Conservation (phyloP, 805 yeast species). For the Torulaspora maleeae region DNA sequence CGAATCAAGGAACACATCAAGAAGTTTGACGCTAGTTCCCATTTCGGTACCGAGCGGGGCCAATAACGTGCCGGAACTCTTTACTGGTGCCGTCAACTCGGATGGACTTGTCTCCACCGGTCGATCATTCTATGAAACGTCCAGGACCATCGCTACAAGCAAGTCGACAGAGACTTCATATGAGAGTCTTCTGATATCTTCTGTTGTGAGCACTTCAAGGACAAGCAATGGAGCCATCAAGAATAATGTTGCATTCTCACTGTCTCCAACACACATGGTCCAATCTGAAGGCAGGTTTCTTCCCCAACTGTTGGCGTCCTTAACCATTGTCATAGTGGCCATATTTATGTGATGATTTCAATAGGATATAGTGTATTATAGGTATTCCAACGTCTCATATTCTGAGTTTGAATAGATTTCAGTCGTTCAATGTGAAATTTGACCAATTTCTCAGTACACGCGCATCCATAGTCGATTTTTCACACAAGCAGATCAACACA, state of each 20-base stretch:
- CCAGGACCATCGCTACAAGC: slow-evolving; percentile 16
- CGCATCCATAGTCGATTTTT: neutral
- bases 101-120: slow-evolving; percentile 33
- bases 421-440: neutral
- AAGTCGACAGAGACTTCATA: slow-evolving; percentile 3
- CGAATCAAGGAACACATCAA: slow-evolving; percentile 29
- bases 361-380: neutral
- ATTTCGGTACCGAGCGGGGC: slow-evolving; percentile 9
- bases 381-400: neutral
- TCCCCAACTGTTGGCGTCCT: neutral
- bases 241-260: neutral
- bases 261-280: neutral
- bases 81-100: slow-evolving; percentile 31
- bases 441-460: neutral
- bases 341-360: neutral
- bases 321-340: neutral
- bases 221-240: neutral
- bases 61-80: slow-evolving; percentile 25
- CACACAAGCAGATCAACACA: neutral
- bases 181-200: slow-evolving; percentile 9
- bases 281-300: neutral
- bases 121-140: slow-evolving; percentile 32
- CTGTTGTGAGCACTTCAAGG: neutral
- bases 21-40: slow-evolving; percentile 16
- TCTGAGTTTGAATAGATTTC: neutral